Evolutionary conservation across 805 yeast species (phyloP).

Genomic region (Wickerhamiella domercqiae): DNA sequence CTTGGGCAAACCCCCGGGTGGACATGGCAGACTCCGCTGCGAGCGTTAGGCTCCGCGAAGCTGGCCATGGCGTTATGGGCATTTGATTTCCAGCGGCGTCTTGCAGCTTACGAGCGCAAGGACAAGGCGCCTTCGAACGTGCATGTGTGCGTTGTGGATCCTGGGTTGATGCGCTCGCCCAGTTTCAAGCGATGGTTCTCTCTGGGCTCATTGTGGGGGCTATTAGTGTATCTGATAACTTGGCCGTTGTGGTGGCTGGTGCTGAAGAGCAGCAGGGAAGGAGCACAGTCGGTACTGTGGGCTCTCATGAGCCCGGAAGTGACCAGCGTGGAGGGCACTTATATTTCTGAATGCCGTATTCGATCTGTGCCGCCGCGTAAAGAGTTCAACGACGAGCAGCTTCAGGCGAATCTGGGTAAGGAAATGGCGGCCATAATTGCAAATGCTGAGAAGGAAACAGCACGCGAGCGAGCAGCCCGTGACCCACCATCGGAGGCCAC

Average conservation of each 20-base stretch:
- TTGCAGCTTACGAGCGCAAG: conserved; percentile 43
- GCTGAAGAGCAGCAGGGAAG: conserved; percentile 59
- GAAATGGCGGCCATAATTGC: conserved; percentile 44
- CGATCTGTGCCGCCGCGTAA: conserved; percentile 34
- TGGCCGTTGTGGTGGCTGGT: conserved; percentile 78
- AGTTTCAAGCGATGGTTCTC: conserved; percentile 65
- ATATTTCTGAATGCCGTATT: conserved; percentile 56
- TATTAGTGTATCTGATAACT: conserved; percentile 46
- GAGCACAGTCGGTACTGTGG: conserved; percentile 62
- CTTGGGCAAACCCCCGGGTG: conserved; percentile 43
- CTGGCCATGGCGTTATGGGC: conserved; percentile 60
- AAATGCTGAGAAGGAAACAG: conserved; percentile 53
- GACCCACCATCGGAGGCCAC: not conserved
- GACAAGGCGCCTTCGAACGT: conserved; percentile 57
- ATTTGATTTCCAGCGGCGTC: conserved; percentile 57
- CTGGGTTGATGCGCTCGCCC: conserved; percentile 84
- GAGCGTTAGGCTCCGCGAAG: conserved; percentile 69
- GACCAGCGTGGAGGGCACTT: conserved; percentile 46
- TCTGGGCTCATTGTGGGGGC: conserved; percentile 54
- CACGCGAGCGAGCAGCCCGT: conserved; percentile 33
- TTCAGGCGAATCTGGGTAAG: conserved; percentile 47
- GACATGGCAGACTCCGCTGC: conserved; percentile 44
- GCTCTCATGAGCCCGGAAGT: conserved; percentile 61
- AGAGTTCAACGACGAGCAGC: conserved; percentile 46
- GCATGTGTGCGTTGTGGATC: conserved; percentile 63